phyloP scores from a whole-genome alignment of 371 early-diverging fungal genomes.

The Coemansia sp. region DNA sequence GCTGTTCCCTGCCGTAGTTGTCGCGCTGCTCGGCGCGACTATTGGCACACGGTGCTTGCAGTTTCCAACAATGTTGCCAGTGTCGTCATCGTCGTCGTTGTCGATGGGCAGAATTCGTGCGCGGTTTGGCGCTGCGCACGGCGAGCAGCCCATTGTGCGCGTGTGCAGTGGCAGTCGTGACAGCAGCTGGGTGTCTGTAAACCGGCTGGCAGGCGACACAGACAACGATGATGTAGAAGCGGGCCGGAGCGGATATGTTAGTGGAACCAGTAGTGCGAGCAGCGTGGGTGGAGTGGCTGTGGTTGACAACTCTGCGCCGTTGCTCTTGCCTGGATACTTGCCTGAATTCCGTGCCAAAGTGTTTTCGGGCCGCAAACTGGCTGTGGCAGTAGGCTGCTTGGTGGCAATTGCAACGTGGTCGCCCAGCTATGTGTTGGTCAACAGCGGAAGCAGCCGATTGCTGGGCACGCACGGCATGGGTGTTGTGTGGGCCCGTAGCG shows the following conservation, averaged over 20 bases:
- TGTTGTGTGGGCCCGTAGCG: conserved; percentile 6
- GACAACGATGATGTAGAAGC: not conserved
- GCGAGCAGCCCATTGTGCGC: not conserved
- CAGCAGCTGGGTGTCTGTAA: not conserved
- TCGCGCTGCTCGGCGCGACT: not conserved
- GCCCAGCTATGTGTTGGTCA: not conserved
- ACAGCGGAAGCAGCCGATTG: not conserved
- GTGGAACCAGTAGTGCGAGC: conserved; percentile 2
- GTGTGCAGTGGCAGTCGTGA: not conserved
- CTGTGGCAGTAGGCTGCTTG: not conserved
- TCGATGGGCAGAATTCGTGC: not conserved
- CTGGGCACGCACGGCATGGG: not conserved
- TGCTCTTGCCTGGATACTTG: not conserved
- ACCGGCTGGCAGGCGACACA: not conserved
- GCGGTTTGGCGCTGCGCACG: not conserved
- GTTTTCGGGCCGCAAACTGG: not conserved
- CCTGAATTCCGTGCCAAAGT: not conserved
- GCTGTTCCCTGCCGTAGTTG: conserved; percentile 14
- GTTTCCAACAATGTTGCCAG: not conserved
- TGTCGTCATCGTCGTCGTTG: not conserved
- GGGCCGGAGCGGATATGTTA: not conserved
- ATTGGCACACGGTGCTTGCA: not conserved
- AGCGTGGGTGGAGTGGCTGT: not conserved
- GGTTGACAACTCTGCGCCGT: not conserved
- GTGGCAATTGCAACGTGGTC: conserved; percentile 1